These are phyloP conservation scores for Cryphonectria carpinicola DNA, from an alignment of 2,329 filamentous ascomycete genomes.

Conservation along the genomic window DNA sequence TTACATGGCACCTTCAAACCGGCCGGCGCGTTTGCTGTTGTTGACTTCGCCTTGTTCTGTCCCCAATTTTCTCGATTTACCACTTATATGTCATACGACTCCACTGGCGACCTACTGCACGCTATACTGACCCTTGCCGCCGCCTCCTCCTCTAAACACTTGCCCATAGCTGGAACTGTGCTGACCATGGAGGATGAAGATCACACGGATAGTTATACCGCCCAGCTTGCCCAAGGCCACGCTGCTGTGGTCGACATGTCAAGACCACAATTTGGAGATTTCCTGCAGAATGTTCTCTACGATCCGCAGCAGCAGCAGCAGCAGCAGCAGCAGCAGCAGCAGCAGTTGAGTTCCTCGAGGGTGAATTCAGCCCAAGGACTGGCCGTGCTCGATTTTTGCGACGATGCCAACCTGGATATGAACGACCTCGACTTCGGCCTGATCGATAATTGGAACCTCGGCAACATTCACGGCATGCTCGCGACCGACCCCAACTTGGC, in stretches of 20 bases:
- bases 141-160: neutral
- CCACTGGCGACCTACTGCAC: neutral
- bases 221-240: constrained; percentile 8
- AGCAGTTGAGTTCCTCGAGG: constrained; percentile 42
- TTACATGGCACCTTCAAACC: neutral
- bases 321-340: constrained; percentile 33
- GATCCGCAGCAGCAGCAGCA: constrained; percentile 39
- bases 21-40: too few species aligned
- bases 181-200: constrained; percentile 26
- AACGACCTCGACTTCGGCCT: constrained; percentile 57
- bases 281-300: constrained; percentile 55
- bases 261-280: constrained; percentile 52
- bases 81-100: neutral
- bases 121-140: neutral
- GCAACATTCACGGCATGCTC: constrained; percentile 35
- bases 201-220: constrained; percentile 30
- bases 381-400: constrained; percentile 54
- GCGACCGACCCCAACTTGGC: constrained; percentile 31
- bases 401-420: constrained; percentile 53
- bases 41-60: neutral
- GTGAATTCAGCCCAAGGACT: constrained; percentile 46
- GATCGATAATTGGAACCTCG: constrained; percentile 53
- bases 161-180: neutral
- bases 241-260: constrained; percentile 37
- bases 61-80: neutral